Base-by-base conservation (phyloP, 176 grass and related monocot species). In the Triticum monococcum region DNA sequence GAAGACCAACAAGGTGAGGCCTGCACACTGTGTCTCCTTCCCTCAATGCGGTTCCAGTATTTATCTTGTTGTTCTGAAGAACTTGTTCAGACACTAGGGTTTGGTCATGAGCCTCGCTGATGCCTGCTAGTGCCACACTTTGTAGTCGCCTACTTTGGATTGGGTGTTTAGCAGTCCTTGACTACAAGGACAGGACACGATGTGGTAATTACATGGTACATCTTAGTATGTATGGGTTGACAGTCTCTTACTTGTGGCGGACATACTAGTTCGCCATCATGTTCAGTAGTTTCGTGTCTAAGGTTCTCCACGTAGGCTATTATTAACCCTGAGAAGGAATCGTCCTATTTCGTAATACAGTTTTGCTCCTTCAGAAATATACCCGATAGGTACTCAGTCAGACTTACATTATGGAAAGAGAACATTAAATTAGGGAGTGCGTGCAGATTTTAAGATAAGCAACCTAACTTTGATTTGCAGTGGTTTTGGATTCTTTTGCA, bases 1-100 rank as follows among this genome's bases (percentile, higher is more conserved):
- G 64, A 99, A 97, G 87, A 94, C 97, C 77, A 88, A 97, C 78
- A 99, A 91, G 94, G 97, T 99, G 87, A 63, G 66, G 20, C 71
- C 31, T 50, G 24, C 61, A 46, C 4, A 31, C 61, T 22, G 24
- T 65, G 28, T 28, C 61, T 80, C 23, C 20, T 60, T 24, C 7
- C 23, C 1, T 43, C 23, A 28, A 11, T 43, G 78, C 37, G 3
- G 43, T 45, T 80, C 7, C 3, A 12, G 37, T 80, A 14, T 65
- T 64, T 17, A 18, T 43, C 8, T 45, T 45, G 60, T 80, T 80
- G 23, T 45, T 64, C 36, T 20, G 16, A 22, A 56, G 26, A 65
- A 65, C 11, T 2, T 11, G 61, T 80, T 65, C 60, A 12, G 60
- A 65, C 8, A 11, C 23, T 22, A 45, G 78, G 37, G 14, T 45